Base-by-base conservation (phyloP, 495 filamentous ascomycete genomes). In the Neurospora sp. region DNA sequence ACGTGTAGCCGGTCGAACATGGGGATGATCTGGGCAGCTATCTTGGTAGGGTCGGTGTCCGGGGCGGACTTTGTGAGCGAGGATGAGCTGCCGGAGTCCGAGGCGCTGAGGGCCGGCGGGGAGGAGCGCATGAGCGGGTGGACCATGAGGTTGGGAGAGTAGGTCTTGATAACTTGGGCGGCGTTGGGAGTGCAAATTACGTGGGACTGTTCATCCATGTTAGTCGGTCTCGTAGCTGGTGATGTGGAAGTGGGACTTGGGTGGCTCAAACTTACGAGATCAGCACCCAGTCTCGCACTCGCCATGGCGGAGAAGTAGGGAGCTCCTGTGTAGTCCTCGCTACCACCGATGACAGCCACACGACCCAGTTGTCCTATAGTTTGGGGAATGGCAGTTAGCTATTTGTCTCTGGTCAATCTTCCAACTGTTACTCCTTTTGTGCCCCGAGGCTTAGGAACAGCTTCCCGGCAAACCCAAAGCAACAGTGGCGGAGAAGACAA, bases 261-360 rank as follows among this genome's bases (percentile, higher is more conserved):
- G 72, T 40, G 71, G 74, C 35, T 72, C 22, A 27, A 73, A 76
- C 82, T 22, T 85, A 93, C 91, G 89, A 96, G 91, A 81, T 96
- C 93, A 78, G 90, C 92, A 20, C 93, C 93, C 79, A 99, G 82
- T 78, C 91, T 87, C 69, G 96, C 96, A 69, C 93, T 96, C 44
- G 96, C 96, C 88, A 97, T 97, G 66, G 96, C 94, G 38, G 95
- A 97, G 82, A 99, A 99, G 83, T 97, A 99, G 44, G 96, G 96
- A 68, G 96, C 96, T 42, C 96, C 96, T 11, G 96, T 97, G 79
- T 98, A 99, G 83, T 98, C 96, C 81, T 92, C 91, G 77, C 92
- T 97, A 31, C 96, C 96, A 73, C 96, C 96, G 75, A 99, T 96
- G 66, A 99, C 96, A 59, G 91, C 96, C 53, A 99, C 90, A 44